A percentile compares a stretch with the other conserved stretches of the same genome.
These are phyloP conservation scores for Oryza brachyantha DNA, from an alignment of 176 grass and related monocot genomes.

Conservation along the genomic window DNA sequence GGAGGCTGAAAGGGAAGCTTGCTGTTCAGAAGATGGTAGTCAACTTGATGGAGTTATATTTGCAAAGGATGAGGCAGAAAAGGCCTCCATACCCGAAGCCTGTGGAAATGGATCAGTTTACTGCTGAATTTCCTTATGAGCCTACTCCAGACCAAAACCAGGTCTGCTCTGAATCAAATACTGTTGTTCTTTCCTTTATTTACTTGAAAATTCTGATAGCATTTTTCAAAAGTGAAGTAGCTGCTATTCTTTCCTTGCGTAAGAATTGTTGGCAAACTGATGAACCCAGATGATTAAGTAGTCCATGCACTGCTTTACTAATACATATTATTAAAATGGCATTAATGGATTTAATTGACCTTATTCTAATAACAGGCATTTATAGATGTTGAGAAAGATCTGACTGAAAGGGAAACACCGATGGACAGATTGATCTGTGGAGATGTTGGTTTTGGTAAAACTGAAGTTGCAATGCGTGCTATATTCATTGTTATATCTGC, in stretches of 20 bases:
- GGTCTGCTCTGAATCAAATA: slow-evolving; percentile 36
- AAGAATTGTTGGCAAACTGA: neutral
- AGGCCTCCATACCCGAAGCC: slow-evolving; percentile 64
- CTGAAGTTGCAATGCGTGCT: slow-evolving; percentile 86
- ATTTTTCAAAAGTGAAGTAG: neutral
- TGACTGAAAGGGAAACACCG: slow-evolving; percentile 91
- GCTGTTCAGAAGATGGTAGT: slow-evolving; percentile 99
- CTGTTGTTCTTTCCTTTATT: neutral
- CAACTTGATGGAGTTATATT: slow-evolving; percentile 88
- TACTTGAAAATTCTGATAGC: neutral
- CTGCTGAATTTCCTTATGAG: slow-evolving; percentile 80
- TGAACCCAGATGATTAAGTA: slow-evolving; percentile 1
- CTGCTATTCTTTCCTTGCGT: neutral
- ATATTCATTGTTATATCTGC: slow-evolving; percentile 84
- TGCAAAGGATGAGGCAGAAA: slow-evolving; percentile 83
- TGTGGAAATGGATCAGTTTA: slow-evolving; percentile 55
- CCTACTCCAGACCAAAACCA: slow-evolving; percentile 89
- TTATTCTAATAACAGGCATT: slow-evolving; percentile 65
- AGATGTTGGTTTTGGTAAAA: slow-evolving; percentile 99
- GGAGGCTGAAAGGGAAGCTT: slow-evolving; percentile 88
- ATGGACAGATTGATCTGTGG: slow-evolving; percentile 99
- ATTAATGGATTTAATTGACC: neutral
- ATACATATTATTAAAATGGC: neutral
- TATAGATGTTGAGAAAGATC: slow-evolving; percentile 92
- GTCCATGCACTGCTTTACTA: neutral